Percentiles rank a stretch among this genome's conserved stretches.
Conservation (phyloP, 1,284 basidiomycete species). For the Coriolopsis trogii region DNA sequence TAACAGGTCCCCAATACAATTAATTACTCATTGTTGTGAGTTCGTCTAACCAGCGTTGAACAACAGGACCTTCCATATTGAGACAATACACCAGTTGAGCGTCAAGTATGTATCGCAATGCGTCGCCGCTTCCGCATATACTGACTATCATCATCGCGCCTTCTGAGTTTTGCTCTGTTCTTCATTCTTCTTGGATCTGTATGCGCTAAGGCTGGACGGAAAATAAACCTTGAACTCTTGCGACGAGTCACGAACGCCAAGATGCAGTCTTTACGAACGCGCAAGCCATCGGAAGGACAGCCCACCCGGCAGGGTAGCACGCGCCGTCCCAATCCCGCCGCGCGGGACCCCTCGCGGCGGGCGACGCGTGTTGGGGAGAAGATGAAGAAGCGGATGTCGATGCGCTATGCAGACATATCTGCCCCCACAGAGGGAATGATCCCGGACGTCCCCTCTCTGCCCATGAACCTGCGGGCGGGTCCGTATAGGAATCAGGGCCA, state of each 20-base stretch:
- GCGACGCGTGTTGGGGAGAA: conserved; percentile 83
- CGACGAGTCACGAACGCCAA: not conserved
- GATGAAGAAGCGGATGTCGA: conserved; percentile 92
- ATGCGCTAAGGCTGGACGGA: too few species aligned
- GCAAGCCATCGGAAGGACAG: conserved; percentile 52
- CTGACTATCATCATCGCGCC: too few species aligned
- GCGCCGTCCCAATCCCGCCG: conserved; percentile 17
- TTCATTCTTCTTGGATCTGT: too few species aligned
- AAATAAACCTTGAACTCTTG: not conserved
- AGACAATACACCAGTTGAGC: too few species aligned
- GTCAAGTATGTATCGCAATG: too few species aligned
- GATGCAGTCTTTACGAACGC: conserved; percentile 71
- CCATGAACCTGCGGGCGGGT: conserved; percentile 34
- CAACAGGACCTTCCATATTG: too few species aligned
- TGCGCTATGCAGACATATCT: conserved; percentile 85
- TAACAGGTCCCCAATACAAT: too few species aligned
- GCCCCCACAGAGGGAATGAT: conserved; percentile 55
- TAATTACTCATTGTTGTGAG: too few species aligned
- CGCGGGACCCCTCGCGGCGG: conserved; percentile 46
- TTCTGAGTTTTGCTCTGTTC: too few species aligned
- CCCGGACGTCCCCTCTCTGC: conserved; percentile 58
- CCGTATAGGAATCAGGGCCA: conserved; percentile 20
- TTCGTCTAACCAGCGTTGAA: too few species aligned
- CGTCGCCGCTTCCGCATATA: too few species aligned
- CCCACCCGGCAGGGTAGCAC: conserved; percentile 28